Base-by-base conservation (phyloP, 1,139 yeast genomes). In the Komagataea norvegica region DNA sequence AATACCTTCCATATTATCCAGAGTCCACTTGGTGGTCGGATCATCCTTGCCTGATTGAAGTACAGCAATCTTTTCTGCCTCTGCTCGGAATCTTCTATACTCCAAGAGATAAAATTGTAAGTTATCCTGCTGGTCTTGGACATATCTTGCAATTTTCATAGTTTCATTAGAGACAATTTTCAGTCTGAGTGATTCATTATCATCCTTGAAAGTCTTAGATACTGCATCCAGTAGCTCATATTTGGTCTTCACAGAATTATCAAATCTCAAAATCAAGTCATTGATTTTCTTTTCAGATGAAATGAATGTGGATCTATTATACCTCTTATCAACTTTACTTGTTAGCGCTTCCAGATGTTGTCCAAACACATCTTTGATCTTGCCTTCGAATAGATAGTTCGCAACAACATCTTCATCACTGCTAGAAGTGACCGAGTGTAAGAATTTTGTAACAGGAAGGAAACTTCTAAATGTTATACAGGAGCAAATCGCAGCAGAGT, bases 1-100 rank as follows among this genome's bases (percentile, higher is more conserved):
- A 22, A 68, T 64, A 31, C 84, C 82, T 55, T 85, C 94, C 39
- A 79, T 77, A 31, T 70, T 71, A 51, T 82, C 91, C 19, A 84
- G 56, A 2, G 67, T 58, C 67, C 77, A 79, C 8, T 52, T 58
- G 4, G 41, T 34, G 2, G 43, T 42, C 7, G 50, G 45, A 3
- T 47, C 47, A 8, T 44, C 46, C 3, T 41, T 29, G 25, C 57
- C 55, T 30, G 49, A 46, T 9, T 54, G 54, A 5, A 54, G 43
- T 6, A 48, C 54, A n/a, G 62, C 49, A n/a, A 68, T 54, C 37
- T 78, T 57, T 5, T 56, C 54, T 5, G 65, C 59, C 41, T 73
- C 79, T 14, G 61, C 51, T 41, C 70, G 71, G 40, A 76, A 49
- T 8, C 65, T 54, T 37, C 70, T 66, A 52, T 76, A 80, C 24